Evolutionary conservation across 2,329 filamentous ascomycete genomes (phyloP).

Genomic region (Aspergillus udagawae): DNA sequence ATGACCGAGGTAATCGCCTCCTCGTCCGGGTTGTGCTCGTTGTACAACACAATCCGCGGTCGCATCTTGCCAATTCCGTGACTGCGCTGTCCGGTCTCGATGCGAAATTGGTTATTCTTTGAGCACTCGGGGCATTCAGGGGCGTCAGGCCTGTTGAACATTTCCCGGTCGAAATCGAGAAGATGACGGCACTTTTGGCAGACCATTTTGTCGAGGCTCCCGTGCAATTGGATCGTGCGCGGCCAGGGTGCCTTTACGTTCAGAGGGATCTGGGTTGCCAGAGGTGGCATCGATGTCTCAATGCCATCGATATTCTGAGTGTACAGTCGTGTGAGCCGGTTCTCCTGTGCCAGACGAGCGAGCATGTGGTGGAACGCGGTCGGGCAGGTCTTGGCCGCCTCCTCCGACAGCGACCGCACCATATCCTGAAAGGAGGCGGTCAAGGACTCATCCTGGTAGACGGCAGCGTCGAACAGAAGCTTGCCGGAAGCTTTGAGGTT

Average conservation of each 20-base stretch:
- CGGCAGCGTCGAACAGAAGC: conserved; percentile 92
- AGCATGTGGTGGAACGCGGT: conserved; percentile 92
- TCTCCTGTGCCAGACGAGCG: conserved; percentile 82
- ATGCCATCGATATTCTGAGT: conserved; percentile 97
- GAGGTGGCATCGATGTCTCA: conserved; percentile 75
- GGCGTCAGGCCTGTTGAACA: conserved; percentile 80
- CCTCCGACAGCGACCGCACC: conserved; percentile 80
- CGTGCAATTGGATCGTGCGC: conserved; percentile 86
- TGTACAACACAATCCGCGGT: conserved; percentile 93
- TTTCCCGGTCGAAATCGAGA: conserved; percentile 67
- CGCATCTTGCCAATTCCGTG: conserved; percentile 88
- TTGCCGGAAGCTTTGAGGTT: conserved; percentile 92
- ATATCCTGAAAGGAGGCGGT: conserved; percentile 93
- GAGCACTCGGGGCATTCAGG: conserved; percentile 75
- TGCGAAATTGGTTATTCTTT: conserved; percentile 70
- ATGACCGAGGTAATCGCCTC: conserved; percentile 93
- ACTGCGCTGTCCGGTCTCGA: conserved; percentile 77
- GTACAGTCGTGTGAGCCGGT: conserved; percentile 83
- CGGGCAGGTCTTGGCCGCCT: conserved; percentile 72
- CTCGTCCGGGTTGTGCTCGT: conserved; percentile 93
- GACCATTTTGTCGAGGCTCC: conserved; percentile 91
- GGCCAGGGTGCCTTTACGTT: conserved; percentile 88
- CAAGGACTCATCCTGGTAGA: conserved; percentile 86
- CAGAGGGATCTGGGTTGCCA: conserved; percentile 77
- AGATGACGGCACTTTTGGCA: conserved; percentile 87